Percentiles rank a stretch among this genome's conserved stretches.
phyloP scores from a whole-genome alignment of 208 protist species.

The Wallacemonas sp. region DNA sequence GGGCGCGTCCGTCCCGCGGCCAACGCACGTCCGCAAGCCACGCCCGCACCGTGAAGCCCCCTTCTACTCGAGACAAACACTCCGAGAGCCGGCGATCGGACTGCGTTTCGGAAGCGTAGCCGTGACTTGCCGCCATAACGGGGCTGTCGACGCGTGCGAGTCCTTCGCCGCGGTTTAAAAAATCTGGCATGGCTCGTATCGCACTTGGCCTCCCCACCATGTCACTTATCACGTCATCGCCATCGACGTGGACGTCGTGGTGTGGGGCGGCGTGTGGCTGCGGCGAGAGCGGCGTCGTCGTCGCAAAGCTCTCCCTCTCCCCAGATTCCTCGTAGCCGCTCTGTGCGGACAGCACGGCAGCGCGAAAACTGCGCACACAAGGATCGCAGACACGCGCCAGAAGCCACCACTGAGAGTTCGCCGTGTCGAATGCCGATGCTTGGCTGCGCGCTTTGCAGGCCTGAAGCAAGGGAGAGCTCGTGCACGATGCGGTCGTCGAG shows the following conservation, averaged over 20 bases:
- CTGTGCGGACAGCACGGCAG: neutral
- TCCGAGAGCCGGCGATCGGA: too few relatives aligned
- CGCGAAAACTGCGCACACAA: neutral
- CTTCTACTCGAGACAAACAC: neutral
- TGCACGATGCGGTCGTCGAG: too few relatives aligned
- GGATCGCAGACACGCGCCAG: slow-evolving; percentile 9
- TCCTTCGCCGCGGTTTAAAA: too few relatives aligned
- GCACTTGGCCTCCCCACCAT: too few relatives aligned
- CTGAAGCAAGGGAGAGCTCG: neutral
- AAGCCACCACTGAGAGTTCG: neutral
- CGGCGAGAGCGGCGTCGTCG: too few relatives aligned
- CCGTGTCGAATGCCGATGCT: neutral
- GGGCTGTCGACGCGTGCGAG: too few relatives aligned
- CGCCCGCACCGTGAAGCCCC: neutral
- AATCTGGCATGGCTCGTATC: too few relatives aligned
- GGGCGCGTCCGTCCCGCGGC: neutral
- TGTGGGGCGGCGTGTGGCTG: neutral
- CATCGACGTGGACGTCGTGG: neutral
- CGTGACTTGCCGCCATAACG: too few relatives aligned
- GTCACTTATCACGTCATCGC: too few relatives aligned
- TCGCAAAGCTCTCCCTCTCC: too few relatives aligned
- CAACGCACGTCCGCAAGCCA: slow-evolving; percentile 5
- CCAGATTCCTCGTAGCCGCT: too few relatives aligned
- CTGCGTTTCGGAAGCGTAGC: too few relatives aligned
- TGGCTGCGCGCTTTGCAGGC: neutral